A percentile compares a stretch with the other conserved stretches of the same genome.
phyloP scores from a whole-genome alignment of 495 filamentous ascomycete genomes.

The Thermochaetoides thermophila region DNA sequence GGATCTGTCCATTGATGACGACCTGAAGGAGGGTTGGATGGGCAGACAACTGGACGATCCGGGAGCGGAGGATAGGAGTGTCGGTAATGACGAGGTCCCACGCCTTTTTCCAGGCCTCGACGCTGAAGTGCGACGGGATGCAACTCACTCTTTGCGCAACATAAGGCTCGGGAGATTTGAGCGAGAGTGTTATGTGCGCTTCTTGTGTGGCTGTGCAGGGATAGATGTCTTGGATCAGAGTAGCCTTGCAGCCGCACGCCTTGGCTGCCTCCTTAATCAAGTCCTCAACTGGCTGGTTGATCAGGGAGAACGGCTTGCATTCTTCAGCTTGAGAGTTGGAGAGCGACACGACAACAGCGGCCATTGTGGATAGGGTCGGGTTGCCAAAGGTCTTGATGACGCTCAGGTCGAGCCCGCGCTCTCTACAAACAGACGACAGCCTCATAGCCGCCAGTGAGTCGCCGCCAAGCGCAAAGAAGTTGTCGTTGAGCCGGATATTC shows the following conservation, averaged over 20 bases:
- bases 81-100: slow-evolving; percentile 37
- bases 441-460: slow-evolving; percentile 21
- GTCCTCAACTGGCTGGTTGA: neutral
- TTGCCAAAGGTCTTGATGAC: slow-evolving; percentile 10
- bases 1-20: slow-evolving; percentile 21
- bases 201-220: slow-evolving; percentile 54
- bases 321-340: neutral
- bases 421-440: slow-evolving; percentile 11
- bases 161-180: slow-evolving; percentile 37
- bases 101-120: slow-evolving; percentile 34
- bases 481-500: slow-evolving; percentile 9
- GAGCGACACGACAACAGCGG: slow-evolving; percentile 1
- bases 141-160: slow-evolving; percentile 34
- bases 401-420: slow-evolving; percentile 9
- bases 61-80: slow-evolving; percentile 40
- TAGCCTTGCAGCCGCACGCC: slow-evolving; percentile 26
- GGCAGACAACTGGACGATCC: slow-evolving; percentile 36
- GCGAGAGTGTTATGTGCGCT: slow-evolving; percentile 36
- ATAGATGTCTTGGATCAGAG: slow-evolving; percentile 40
- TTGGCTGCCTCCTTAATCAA: slow-evolving; percentile 23
- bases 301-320: slow-evolving; percentile 7
- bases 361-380: slow-evolving; percentile 12
- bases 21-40: slow-evolving; percentile 36
- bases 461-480: slow-evolving; percentile 19
- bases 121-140: slow-evolving; percentile 27